Conservation (phyloP, 768 basidiomycete genomes). For the Tylopilus sp. region DNA sequence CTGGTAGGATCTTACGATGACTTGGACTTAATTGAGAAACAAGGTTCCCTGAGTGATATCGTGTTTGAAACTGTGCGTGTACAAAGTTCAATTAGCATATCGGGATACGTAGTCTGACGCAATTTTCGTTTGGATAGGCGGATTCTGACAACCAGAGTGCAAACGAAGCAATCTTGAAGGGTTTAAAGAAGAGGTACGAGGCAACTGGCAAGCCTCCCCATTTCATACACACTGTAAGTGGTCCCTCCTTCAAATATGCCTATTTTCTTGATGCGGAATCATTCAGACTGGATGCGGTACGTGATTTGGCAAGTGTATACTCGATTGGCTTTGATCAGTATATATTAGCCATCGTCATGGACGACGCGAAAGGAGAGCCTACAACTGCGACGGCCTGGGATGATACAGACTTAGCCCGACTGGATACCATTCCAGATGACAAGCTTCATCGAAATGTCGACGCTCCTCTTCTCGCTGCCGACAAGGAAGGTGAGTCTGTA, state of each 20-base stretch:
- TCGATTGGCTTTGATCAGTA: neutral
- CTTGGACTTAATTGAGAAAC: constrained; percentile 37
- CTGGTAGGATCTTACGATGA: constrained; percentile 46
- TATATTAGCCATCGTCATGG: constrained; percentile 38
- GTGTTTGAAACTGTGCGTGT: constrained; percentile 39
- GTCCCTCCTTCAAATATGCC: neutral
- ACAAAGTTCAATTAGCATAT: no score
- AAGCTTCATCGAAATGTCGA: constrained; percentile 53
- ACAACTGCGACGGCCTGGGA: constrained; percentile 41
- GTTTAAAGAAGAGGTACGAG: constrained; percentile 46
- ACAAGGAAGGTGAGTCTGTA: constrained; percentile 39
- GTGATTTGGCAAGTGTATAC: neutral
- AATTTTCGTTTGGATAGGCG: constrained; percentile 27
- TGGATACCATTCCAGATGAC: constrained; percentile 43
- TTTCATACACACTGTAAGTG: constrained; percentile 61
- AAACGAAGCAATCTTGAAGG: constrained; percentile 45
- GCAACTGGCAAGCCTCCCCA: constrained; percentile 41
- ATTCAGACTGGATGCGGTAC: constrained; percentile 50
- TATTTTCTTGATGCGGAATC: neutral
- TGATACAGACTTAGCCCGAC: constrained; percentile 44
- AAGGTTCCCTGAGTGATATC: constrained; percentile 43
- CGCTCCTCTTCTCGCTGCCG: constrained; percentile 42
- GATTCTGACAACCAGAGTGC: constrained; percentile 47
- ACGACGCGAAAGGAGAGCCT: constrained; percentile 42
- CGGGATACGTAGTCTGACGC: neutral